Base-by-base conservation (phyloP, 345 rosid species). In the Moricandia moricandioides region DNA sequence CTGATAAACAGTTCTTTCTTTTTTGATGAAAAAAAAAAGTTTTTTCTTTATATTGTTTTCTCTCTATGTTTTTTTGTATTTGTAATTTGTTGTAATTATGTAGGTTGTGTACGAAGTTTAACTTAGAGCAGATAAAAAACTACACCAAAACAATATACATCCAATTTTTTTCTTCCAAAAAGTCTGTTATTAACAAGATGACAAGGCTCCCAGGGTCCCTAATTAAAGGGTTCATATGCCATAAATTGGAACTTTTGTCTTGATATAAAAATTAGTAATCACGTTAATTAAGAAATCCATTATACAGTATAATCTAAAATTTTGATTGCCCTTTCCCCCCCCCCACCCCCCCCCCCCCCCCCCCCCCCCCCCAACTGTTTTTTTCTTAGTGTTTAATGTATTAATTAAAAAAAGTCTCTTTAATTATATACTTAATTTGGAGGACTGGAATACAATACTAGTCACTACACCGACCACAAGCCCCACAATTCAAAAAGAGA, bases 391-490 rank as follows among this genome's bases (percentile, higher is more conserved):
- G 34, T 31, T 59, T 18, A 43, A 18, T 1, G 1, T 24, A 1
- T 1, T 55, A n/a, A n/a, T 24, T 26, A 26, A 8, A 29, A 29
- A 56, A 3, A 56, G 12, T 8, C 34, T 55, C 8, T 21, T 21
- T 7, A 29, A 29, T 29, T 29, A 2, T 2, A 35, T 13, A 14
- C 56, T 61, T 39, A 66, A 10, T 6, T 30, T 31, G 12, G 11
- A 43, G 59, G 49, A 56, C 12, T 56, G 4, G 64, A 60, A 67
- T 59, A 45, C 14, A 58, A 74, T 74, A 74, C 6, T 34, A 62
- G 8, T 26, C 43, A 43, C 13, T 13, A 68, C 63, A 69, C 79
- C 79, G 74, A 52, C 74, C 74, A 62, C n/a, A 26, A 24, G 2
- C 57, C 74, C 58, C 49, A 69, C 74, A 62, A 18, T 62, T 62